A percentile compares a stretch with the other conserved stretches of the same genome.
These are phyloP conservation scores for Intubia oerlemansii DNA, from an alignment of 2,329 filamentous ascomycete species.

Conservation along the genomic window DNA sequence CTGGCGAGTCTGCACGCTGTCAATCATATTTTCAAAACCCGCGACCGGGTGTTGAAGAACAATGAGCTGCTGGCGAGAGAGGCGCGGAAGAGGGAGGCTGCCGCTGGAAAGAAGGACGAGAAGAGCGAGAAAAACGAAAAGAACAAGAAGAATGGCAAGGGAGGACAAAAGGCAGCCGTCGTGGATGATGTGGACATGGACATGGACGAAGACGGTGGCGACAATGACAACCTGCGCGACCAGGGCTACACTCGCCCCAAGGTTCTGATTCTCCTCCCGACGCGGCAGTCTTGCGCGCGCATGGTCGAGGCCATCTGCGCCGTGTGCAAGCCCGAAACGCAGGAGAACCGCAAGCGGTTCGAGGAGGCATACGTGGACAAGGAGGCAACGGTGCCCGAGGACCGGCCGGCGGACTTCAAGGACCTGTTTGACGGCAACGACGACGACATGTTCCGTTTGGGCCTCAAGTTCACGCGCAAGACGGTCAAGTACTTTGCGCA, in stretches of 20 bases:
- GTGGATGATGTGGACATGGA: too few species aligned
- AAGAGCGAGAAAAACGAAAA: conserved; percentile 16
- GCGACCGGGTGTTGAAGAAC: conserved; percentile 82
- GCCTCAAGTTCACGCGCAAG: conserved; percentile 93
- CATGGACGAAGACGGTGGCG: conserved; percentile 44
- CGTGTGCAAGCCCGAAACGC: conserved; percentile 65
- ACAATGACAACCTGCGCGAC: conserved; percentile 59
- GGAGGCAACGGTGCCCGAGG: conserved; percentile 23
- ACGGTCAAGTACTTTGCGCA: conserved; percentile 86
- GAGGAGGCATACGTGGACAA: conserved; percentile 58
- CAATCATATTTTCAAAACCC: conserved; percentile 87
- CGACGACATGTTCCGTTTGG: conserved; percentile 90
- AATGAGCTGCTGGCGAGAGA: conserved; percentile 54
- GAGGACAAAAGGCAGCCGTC: too few species aligned
- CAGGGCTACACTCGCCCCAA: conserved; percentile 94
- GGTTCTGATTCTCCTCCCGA: conserved; percentile 75
- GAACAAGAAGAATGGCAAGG: conserved; percentile 35
- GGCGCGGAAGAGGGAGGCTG: conserved; percentile 18
- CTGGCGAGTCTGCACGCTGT: conserved; percentile 64
- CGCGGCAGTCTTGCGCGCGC: conserved; percentile 63
- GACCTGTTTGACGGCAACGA: conserved; percentile 88
- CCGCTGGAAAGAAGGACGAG: conserved; percentile 49
- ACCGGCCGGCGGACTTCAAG: conserved; percentile 69
- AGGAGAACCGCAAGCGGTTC: conserved; percentile 88
- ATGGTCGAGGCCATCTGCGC: conserved; percentile 58